Evolutionary conservation across 768 basidiomycete species (phyloP), one percentile per base, ranked within the genome.

Genomic region (Tricholoma sp.): DNA sequence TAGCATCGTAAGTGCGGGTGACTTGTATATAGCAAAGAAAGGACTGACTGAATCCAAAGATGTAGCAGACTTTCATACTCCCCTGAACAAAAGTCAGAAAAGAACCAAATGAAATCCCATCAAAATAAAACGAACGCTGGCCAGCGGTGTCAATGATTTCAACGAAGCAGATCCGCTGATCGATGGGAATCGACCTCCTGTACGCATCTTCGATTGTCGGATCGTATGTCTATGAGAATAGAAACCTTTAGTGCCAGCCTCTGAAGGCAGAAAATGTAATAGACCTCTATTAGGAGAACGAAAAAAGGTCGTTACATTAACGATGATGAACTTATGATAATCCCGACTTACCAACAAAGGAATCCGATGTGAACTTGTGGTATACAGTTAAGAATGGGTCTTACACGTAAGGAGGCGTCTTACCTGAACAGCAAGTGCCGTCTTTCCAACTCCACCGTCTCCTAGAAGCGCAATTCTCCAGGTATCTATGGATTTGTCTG

Each of bases 371-470:
- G 31, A 50, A 50, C 55, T 49, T n/a, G 35, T 24, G 10, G 22
- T 24, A 12, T 5, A 11, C 4, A 18, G 47, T 24, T 24, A 8
- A 18, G 14, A 4, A 34, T 24, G 21, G 2, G 32, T 24, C 34
- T n/a, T n/a, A 11, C 35, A 31, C 9, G 2, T 12, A 22, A 22
- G 11, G 29, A 24, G 9, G 11, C 10, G 1, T 14, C 50, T 31
- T 57, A 57, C 56, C 39, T 43, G 32, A 11, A 41, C 10, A n/a
- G 50, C 56, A 18, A 57, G 64, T 14, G 61, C 63, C 0, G 59
- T 63, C 32, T 67, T 67, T 5, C 66, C 64, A 4, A 67, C 59
- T 5, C 66, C 64, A 2, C 62, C 62, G 11, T 60, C 64, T n/a
- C 56, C 56, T 4, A 57, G 32, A 18, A 57, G 47, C 4, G 56